phyloP scores from a whole-genome alignment of 768 basidiomycete species.

The Podaxis sp. region DNA sequence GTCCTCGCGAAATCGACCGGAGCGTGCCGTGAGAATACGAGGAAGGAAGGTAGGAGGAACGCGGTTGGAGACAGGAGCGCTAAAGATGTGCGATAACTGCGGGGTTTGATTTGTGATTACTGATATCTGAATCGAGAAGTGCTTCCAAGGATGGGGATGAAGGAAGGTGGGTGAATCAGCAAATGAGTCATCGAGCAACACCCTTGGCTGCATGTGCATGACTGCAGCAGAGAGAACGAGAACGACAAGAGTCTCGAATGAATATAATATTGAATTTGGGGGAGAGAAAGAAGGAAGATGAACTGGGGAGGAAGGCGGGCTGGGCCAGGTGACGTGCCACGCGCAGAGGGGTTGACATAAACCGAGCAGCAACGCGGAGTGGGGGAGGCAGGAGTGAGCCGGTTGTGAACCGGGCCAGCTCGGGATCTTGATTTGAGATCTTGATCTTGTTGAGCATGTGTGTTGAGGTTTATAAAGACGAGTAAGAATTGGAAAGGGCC shows the following conservation, averaged over 20 bases:
- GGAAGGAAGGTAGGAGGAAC: not conserved
- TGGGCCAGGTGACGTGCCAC: not conserved
- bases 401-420: not conserved
- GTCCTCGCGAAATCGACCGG: constrained; percentile 1
- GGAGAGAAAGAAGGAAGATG: not conserved
- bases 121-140: not conserved
- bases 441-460: constrained; percentile 4
- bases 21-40: constrained; percentile 7
- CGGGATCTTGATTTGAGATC: not conserved
- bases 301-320: not conserved
- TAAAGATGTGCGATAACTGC: not conserved
- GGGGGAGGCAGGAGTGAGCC: constrained; percentile 3
- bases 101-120: not conserved
- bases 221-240: not conserved
- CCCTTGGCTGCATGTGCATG: not conserved
- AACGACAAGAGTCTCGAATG: not conserved
- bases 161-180: not conserved
- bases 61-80: not conserved
- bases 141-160: not conserved
- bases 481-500: not conserved
- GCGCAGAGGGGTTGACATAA: not conserved
- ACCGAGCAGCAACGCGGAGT: constrained; percentile 12
- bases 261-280: not conserved
- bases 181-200: not conserved
- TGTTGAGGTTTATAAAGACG: constrained; percentile 1